Conservation (phyloP, 176 grass and related monocot species). For the Chrysopogon serrulatus region DNA sequence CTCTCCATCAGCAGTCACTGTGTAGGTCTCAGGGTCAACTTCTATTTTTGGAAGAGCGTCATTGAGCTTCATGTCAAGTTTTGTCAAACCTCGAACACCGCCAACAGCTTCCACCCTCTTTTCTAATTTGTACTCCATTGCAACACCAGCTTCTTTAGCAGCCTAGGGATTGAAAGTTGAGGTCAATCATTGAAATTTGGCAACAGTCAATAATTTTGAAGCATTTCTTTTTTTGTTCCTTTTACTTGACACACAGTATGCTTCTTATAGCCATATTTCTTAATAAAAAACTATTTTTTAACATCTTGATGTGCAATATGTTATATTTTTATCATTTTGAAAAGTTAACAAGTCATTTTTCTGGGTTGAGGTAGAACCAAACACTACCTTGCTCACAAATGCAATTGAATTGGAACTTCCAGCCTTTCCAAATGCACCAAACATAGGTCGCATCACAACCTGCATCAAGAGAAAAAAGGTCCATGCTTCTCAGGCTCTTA, state of each 20-base stretch:
- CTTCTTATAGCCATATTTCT: not conserved
- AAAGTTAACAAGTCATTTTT: not conserved
- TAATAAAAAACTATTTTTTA: not conserved
- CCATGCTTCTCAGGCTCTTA: not conserved
- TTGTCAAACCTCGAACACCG: conserved; percentile 56
- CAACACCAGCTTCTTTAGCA: conserved; percentile 65
- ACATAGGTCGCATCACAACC: conserved; percentile 97
- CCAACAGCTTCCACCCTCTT: conserved; percentile 78
- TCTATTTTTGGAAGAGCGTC: conserved; percentile 74
- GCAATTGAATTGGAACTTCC: conserved; percentile 85
- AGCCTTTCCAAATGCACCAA: conserved; percentile 86
- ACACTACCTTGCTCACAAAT: conserved; percentile 93
- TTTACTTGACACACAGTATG: not conserved
- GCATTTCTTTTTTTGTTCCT: not conserved
- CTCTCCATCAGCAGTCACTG: conserved; percentile 70
- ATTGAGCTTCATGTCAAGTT: conserved; percentile 90
- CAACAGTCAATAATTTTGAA: not conserved
- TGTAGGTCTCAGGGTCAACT: conserved; percentile 76
- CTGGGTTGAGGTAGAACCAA: not conserved
- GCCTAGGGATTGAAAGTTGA: conserved; percentile 37
- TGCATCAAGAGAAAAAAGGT: conserved; percentile 44
- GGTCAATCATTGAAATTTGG: not conserved
- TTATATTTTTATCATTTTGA: not conserved
- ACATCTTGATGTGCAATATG: not conserved
- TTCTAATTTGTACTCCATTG: conserved; percentile 47